Percentiles rank a stretch among this genome's conserved stretches.
phyloP scores from a whole-genome alignment of 352 stramenopile species.

The Phytophthora melonis region DNA sequence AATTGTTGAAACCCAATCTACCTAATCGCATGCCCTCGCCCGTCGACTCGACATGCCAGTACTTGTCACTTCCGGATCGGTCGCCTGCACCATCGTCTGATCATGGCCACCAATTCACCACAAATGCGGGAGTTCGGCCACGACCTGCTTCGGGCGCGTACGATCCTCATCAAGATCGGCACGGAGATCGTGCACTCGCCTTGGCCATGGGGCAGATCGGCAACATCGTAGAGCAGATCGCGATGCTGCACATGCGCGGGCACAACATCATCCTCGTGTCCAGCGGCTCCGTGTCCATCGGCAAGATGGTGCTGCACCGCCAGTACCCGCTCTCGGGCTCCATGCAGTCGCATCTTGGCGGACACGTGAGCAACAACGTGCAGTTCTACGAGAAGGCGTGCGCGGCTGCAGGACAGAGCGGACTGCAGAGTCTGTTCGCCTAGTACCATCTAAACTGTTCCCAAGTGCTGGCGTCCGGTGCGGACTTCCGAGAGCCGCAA shows the following conservation, averaged over 20 bases:
- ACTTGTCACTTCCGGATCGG: too few species aligned
- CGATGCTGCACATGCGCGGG: constrained; percentile 81
- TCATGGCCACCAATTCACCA: too few species aligned
- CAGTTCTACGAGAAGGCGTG: constrained; percentile 82
- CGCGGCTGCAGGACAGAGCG: constrained; percentile 75
- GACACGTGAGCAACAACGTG: constrained; percentile 59
- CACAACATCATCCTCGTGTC: constrained; percentile 87
- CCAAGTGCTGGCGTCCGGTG: constrained; percentile 81
- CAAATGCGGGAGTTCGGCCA: constrained; percentile 38
- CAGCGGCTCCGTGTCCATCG: constrained; percentile 81
- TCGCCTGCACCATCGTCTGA: not conserved
- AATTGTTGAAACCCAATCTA: too few species aligned
- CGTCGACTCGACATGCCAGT: too few species aligned
- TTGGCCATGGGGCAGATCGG: constrained; percentile 88
- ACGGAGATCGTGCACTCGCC: constrained; percentile 87
- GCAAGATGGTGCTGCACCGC: constrained; percentile 81
- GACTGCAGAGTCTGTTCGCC: constrained; percentile 83
- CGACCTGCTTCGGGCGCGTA: constrained; percentile 66
- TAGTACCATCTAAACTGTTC: constrained; percentile 88
- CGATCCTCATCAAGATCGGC: constrained; percentile 88
- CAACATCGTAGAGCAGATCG: constrained; percentile 88
- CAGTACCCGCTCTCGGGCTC: constrained; percentile 87
- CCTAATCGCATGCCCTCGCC: too few species aligned
- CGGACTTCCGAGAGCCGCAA: constrained; percentile 73
- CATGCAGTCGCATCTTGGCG: constrained; percentile 84